Evolutionary conservation across 139 green algal genomes (phyloP), one percentile per base, ranked within the genome.

Genomic region (Chlamydomonas schloesseri): DNA sequence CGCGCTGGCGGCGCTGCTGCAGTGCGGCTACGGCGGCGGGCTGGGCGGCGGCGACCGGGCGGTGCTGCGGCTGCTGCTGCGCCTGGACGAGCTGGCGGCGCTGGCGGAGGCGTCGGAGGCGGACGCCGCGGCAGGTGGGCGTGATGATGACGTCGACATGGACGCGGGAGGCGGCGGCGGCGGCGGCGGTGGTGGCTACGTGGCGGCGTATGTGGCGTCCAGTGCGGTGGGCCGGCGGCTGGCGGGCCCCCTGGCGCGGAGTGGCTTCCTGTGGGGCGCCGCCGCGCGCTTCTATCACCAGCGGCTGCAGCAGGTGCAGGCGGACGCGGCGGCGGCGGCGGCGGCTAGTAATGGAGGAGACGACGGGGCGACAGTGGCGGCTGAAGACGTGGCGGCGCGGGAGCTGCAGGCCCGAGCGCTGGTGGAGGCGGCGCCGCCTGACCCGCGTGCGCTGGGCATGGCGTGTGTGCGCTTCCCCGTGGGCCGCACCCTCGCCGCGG

Each of bases 1-100:
- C 17, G 91, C 91, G 21, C 74, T 94, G 57, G 70, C 95, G 79
- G 90, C 82, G 58, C 72, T 91, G 87, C 87, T 96, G 62, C 91
- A 95, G 55, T 87, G 84, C n/a, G 67, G 62, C 0, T 96, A 95
- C 73, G 92, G 91, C 18, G 93, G 78, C 50, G 92, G 75, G 17
- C 55, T 93, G 42, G 87, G 68, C 47, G 64, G 71, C 21, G 73
- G 84, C 58, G 94, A 97, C 82, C 64, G 87, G 13, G 92, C 94
- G 4, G 42, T 93, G 31, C 88, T 94, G 84, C 87, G 89, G 50
- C 58, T 94, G 24, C 58, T 94, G 55, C 81, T 91, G 28, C 71
- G 86, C 26, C 81, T 97, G 67, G 94, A 96, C 77, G 71, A 67
- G 55, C 69, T 90, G 34, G 65, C 87, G 50, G 53, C n/a, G 34